These are phyloP conservation scores for Leptographium galeiforme DNA, from an alignment of 2,329 filamentous ascomycete genomes.

Conservation along the genomic window DNA sequence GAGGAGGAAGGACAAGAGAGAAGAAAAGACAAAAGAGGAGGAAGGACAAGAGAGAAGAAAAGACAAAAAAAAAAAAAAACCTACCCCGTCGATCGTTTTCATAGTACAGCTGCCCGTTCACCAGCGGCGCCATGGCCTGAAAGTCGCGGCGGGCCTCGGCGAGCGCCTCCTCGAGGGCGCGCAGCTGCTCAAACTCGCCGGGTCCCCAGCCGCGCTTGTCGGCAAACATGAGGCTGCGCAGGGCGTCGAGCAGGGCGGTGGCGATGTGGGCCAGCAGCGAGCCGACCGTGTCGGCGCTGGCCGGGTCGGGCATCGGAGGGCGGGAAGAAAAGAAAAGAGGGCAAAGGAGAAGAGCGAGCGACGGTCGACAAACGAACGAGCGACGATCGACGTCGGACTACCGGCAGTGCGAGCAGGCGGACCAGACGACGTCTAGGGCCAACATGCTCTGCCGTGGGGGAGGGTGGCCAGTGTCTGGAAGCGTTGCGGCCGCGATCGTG, in stretches of 20 bases:
- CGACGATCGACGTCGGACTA: not conserved
- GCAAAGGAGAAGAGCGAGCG: too few relatives aligned
- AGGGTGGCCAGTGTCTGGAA: too few relatives aligned
- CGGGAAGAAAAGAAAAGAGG: too few relatives aligned
- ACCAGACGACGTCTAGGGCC: not conserved
- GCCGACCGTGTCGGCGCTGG: conserved; percentile 42
- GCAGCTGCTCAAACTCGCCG: conserved; percentile 46
- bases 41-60: not conserved
- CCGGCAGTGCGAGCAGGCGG: not conserved
- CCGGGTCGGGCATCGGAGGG: conserved; percentile 25
- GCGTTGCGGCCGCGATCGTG: too few relatives aligned
- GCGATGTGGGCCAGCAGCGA: conserved; percentile 45
- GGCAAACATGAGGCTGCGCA: conserved; percentile 40
- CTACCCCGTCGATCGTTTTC: conserved; percentile 37
- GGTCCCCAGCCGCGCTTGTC: conserved; percentile 45
- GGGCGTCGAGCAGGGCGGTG: conserved; percentile 35
- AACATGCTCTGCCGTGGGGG: not conserved
- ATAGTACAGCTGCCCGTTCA: conserved; percentile 44
- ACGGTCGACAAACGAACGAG: not conserved
- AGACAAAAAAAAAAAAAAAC: not conserved
- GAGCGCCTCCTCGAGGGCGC: conserved; percentile 38
- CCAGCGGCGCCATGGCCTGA: conserved; percentile 39
- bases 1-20: too few relatives aligned
- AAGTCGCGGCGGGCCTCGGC: conserved; percentile 49
- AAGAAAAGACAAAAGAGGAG: not conserved